A percentile compares a stretch with the other conserved stretches of the same genome.
phyloP scores from a whole-genome alignment of 2,329 filamentous ascomycete species.

The Pleoardoris graminearum region DNA sequence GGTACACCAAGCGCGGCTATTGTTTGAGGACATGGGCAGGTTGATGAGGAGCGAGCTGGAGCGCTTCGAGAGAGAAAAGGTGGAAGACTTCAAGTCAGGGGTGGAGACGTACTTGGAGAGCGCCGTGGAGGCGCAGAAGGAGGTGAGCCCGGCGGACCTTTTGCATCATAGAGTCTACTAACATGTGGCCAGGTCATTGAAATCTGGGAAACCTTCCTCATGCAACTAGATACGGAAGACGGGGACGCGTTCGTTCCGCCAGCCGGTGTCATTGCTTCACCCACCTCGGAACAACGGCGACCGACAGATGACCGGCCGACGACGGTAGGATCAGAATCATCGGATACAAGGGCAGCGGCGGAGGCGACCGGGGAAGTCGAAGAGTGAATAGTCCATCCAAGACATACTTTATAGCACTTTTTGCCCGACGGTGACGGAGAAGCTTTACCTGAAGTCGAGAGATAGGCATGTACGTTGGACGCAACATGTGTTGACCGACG shows the following conservation, averaged over 20 bases:
- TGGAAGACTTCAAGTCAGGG: constrained; percentile 97
- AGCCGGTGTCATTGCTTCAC: constrained; percentile 43
- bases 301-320: constrained; percentile 9
- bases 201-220: constrained; percentile 97
- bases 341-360: constrained; percentile 13
- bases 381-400: constrained; percentile 12
- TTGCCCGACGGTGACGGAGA: background rate
- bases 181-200: constrained; percentile 64
- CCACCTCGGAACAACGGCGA: constrained; percentile 11
- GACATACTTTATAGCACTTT: background rate
- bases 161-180: constrained; percentile 11
- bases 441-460: background rate
- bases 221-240: constrained; percentile 93
- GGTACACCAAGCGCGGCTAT: constrained; percentile 82
- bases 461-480: background rate
- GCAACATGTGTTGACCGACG: background rate
- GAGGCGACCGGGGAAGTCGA: constrained; percentile 16
- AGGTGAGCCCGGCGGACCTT: constrained; percentile 63
- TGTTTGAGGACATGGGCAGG: constrained; percentile 97
- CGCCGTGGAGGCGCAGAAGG: constrained; percentile 96
- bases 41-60: constrained; percentile 91
- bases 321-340: constrained; percentile 16
- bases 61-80: constrained; percentile 93
- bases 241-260: constrained; percentile 54
- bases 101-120: constrained; percentile 98